Evolutionary conservation across 768 basidiomycete genomes (phyloP).

Genomic region (Lentinus tigrinus): DNA sequence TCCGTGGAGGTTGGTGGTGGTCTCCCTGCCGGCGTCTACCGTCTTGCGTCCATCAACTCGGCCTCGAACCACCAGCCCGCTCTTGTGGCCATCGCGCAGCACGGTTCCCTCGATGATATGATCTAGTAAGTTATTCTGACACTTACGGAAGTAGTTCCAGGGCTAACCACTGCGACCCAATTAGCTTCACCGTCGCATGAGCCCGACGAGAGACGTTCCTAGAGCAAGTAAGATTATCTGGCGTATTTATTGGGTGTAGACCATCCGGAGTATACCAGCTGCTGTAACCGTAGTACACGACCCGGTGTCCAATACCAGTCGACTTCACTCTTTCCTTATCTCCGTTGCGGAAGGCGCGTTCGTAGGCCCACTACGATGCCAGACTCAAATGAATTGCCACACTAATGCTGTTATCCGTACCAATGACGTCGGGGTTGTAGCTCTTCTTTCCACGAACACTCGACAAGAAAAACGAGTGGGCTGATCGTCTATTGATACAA

Average conservation of each 20-base stretch:
- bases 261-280: background rate
- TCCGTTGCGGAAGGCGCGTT: no score
- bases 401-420: no score
- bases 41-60: constrained; percentile 40
- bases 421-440: no score
- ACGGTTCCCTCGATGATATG: constrained; percentile 36
- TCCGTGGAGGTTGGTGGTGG: constrained; percentile 50
- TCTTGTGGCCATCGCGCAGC: constrained; percentile 37
- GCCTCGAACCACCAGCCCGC: constrained; percentile 44
- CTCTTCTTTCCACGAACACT: no score
- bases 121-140: constrained; percentile 26
- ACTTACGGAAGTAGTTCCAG: background rate
- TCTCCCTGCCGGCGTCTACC: constrained; percentile 52
- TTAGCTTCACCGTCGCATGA: constrained; percentile 21
- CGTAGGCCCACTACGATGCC: no score
- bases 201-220: background rate
- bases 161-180: background rate
- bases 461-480: no score
- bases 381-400: no score
- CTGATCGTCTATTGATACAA: no score
- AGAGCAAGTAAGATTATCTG: background rate
- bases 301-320: background rate
- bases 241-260: constrained; percentile 14
- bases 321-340: background rate
- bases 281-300: constrained; percentile 7